Base-by-base conservation (phyloP, 1,139 yeast species). In the Sugiyamaella neomexicana region DNA sequence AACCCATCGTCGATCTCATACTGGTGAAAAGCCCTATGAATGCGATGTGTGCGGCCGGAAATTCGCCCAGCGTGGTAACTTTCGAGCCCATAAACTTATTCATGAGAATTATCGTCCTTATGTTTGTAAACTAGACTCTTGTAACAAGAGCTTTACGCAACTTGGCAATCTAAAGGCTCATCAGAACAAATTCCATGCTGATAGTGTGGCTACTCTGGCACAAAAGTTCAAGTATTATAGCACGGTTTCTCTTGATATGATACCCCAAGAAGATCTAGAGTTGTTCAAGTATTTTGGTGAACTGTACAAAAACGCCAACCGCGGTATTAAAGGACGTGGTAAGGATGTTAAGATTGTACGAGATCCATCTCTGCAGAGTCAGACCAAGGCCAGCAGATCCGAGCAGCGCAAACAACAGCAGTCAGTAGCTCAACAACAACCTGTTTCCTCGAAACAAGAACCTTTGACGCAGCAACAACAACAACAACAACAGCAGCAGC, bases 301-400 rank as follows among this genome's bases (percentile, higher is more conserved):
- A 40, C 75, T 90, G 58, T 90, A 90, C 73, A 89, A 88, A 69
- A 89, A 90, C 69, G 82, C 95, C 46, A 90, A 90, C 66, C 82
- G 90, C 65, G 97, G 97, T 23, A 90, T 90, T 58, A 83, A 88
- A 63, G 97, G 97, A 29, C 80, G 97, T 61, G 97, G 97, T 2
- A 86, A 81, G 66, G 77, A 81, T 43, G 64, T 63, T 37, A 63
- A 62, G 52, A 60, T 63, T 23, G 56, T 56, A 17, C 49, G 56
- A 29, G 56, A 53, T 37, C 55, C 57, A 39, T 23, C 55, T 34
- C 37, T 52, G 2, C 54, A 49, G 16, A 17, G 38, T 13, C 53
- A 32, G 12, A n/a, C 43, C 4, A 49, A 49, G 34, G n/a, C 53
- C 8, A 37, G 42, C 29, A 49, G 48, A 13, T 37, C 47, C 4